Conservation (phyloP, 306 rosid species). For the Mimosa bimucronata region DNA sequence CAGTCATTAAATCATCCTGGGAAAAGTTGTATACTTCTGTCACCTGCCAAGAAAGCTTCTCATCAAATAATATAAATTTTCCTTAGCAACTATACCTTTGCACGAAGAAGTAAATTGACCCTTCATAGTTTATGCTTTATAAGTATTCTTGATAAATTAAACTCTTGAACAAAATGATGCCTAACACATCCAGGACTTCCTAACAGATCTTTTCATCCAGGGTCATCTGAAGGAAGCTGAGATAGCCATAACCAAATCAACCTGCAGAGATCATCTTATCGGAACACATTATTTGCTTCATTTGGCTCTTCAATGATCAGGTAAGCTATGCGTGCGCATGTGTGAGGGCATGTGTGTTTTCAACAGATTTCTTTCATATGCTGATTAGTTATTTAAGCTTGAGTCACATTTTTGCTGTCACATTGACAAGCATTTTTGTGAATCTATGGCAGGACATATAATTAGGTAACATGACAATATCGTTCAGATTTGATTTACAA, state of each 20-base stretch:
- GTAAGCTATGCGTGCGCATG: no score
- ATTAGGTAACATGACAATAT: not conserved
- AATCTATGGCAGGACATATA: conserved; percentile 9
- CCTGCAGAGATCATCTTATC: not conserved
- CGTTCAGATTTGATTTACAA: not conserved
- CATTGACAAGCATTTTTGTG: conserved; percentile 7
- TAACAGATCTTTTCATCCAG: no score
- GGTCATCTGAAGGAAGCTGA: no score
- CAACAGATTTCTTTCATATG: conserved; percentile 12
- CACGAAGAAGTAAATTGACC: no score
- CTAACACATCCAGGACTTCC: no score
- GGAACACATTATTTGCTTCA: conserved; percentile 13
- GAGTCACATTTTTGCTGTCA: conserved; percentile 13
- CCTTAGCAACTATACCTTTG: conserved; percentile 31
- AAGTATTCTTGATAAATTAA: conserved; percentile 21
- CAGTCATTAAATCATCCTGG: conserved; percentile 99
- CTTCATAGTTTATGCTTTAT: not conserved
- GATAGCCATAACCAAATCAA: not conserved
- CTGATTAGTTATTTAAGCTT: conserved; percentile 7
- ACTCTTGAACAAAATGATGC: conserved; percentile 17
- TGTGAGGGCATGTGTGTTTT: conserved; percentile 6
- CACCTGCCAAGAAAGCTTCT: conserved; percentile 63
- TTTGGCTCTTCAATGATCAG: not conserved
- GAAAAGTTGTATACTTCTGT: conserved; percentile 85
- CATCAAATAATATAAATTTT: conserved; percentile 34